Base-by-base conservation (phyloP, 805 yeast species). In the Pichia scutulata region DNA sequence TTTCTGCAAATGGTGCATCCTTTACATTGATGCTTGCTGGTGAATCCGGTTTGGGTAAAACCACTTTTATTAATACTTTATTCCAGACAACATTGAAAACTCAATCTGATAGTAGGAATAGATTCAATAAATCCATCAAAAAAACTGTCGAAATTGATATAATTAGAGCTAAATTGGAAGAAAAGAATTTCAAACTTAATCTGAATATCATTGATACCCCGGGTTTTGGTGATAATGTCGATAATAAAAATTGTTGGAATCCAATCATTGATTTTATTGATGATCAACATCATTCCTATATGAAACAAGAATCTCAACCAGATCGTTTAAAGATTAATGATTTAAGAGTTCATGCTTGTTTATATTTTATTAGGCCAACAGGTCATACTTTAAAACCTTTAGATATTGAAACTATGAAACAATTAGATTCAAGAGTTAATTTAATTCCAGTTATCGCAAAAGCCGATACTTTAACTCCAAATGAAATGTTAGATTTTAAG, bases 231-330 rank as follows among this genome's bases (percentile, higher is more conserved):
- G 95, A 88, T 65, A 86, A 84, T 65, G 85, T 89, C 56, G 85
- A 89, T 71, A 90, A 89, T 70, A 77, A 76, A 61, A 84, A 85
- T 64, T 76, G 93, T 43, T 89, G 96, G 95, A 84, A 82, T 52
- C 89, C 96, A 39, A 78, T 89, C 58, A 74, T 86, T 53, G 95
- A 88, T 66, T 90, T 88, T 67, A 81, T 90, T 55, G 96, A 89
- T 67, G 95, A 88, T 64, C 97, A 89, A 71, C 93, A 88, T 63
- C 89, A 84, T 61, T 76, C 85, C 23, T 89, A 70, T 65, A 85
- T 89, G 92, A 86, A 86, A 65, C 96, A 87, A 66, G 97, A 89
- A 64, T 93, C 89, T 63, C 98, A 90, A 70, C 98, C 98, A 33
- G 67, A 66, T 47, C 80, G 98, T 67, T 52, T 48, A 2, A 69